Evolutionary conservation across 176 grass and related monocot genomes (phyloP), one percentile per base, ranked within the genome.

Genomic region (Puccinellia tenuiflora): DNA sequence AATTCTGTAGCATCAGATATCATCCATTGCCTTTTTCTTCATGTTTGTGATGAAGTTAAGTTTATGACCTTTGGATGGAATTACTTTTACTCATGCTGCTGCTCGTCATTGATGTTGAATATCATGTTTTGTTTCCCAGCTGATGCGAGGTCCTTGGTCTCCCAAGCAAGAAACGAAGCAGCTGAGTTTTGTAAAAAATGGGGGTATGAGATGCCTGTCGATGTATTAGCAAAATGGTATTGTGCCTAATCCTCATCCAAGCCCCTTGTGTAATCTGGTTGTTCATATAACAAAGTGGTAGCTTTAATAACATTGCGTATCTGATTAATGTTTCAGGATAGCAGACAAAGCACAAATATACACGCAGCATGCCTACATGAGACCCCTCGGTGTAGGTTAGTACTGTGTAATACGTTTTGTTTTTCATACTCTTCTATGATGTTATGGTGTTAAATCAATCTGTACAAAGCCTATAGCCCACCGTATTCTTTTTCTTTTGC

Each of bases 321-420:
- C n/a, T 76, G 50, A 54, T 88, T 61, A 81, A 46, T 82, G 30
- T 76, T 82, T 79, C 86, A 99, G 97, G 97, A 92, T 94, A 55
- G 97, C 97, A 79, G 97, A 99, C 67, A 99, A 99, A 85, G 93
- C 97, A 79, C 93, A 99, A 85, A 86, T 99, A 86, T 99, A 99
- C 81, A 99, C 97, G 9, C 97, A 99, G 26, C 97, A 99, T 89
- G 93, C 93, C 9, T 99, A 99, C 68, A 99, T 99, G 97, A 93
- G 97, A 68, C 97, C 97, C 67, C 93, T 99, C 56, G 97, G 97
- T 86, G 76, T 99, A 80, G 97, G 97, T 99, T 87, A 84, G 91
- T 89, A 69, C 79, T 29, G 79, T 80, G 48, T 80, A 42, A 56
- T 78, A 53, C 25, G 54, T 63, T 73, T 62, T 52, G 65, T 20